Evolutionary conservation across 73 alveolate species (phyloP).

Genomic region (Paramecium sonneborni): DNA sequence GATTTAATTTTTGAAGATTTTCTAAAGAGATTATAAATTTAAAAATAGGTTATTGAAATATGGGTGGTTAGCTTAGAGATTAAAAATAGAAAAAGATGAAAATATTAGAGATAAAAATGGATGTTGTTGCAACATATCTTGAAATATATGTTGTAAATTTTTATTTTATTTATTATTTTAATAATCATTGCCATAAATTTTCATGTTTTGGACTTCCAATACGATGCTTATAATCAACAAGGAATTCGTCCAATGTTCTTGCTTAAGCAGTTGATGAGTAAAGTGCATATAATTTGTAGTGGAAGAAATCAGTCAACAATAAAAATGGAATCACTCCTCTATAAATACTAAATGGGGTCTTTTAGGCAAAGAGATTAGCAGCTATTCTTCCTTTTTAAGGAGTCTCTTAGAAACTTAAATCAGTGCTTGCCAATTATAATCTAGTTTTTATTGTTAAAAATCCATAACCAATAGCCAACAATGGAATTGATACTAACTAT

Average conservation of each 20-base stretch:
- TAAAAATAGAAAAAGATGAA: too few relatives aligned
- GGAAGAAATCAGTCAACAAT: slow-evolving; percentile 58
- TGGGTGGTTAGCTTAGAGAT: neutral
- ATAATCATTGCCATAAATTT: slow-evolving; percentile 38
- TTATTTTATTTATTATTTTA: neutral
- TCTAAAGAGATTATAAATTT: neutral
- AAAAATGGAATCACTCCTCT: slow-evolving; percentile 65
- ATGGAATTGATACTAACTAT: slow-evolving; percentile 47
- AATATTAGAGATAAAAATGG: too few relatives aligned
- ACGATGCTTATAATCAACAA: neutral
- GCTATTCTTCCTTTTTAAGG: neutral
- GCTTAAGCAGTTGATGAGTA: slow-evolving; percentile 58
- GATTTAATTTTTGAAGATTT: neutral
- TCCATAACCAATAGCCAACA: slow-evolving; percentile 55
- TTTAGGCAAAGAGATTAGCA: slow-evolving; percentile 9
- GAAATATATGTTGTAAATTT: neutral
- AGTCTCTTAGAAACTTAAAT: slow-evolving; percentile 21
- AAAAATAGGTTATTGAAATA: neutral
- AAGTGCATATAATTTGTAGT: slow-evolving; percentile 61
- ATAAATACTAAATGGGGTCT: slow-evolving; percentile 43
- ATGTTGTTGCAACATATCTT: too few relatives aligned
- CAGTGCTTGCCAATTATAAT: slow-evolving; percentile 58
- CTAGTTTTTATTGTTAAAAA: slow-evolving; percentile 57
- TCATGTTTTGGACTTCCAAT: slow-evolving; percentile 33
- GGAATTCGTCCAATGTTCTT: slow-evolving; percentile 41